Base-by-base conservation (phyloP, 1,284 basidiomycete species). In the Leccinum subspadiceum region DNA sequence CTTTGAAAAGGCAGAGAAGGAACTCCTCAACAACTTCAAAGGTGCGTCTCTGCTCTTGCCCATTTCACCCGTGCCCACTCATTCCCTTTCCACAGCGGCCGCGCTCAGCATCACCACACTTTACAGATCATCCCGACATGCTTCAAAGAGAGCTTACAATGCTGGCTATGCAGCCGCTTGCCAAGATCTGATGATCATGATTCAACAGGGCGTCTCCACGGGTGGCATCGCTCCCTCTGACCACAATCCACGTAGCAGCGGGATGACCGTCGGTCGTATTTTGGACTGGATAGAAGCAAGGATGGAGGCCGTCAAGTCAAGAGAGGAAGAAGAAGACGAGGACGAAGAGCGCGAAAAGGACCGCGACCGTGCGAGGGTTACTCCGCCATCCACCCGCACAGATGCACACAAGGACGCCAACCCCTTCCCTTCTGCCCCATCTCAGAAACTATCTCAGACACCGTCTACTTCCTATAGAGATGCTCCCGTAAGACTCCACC, bases 31-130 rank as follows among this genome's bases (percentile, higher is more conserved):
- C 70, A 87, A 90, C 66, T 92, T 92, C 71, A 86, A 86, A 83
- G 87, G 89, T 89, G 7, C 31, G 41, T 61, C 49, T 44, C 57
- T 9, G 46, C 13, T 17, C 17, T 1, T 37, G 7, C 41, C 8
- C 13, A 12, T 48, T 6, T 35, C 9, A 20, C 41, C 41, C 5
- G 17, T 20, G 54, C 64, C 59, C 55, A 56, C 62, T 68, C 61
- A 69, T 62, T 62, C 55, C 59, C 49, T 46, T 60, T 61, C 52
- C 59, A 57, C 68, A 92, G 89, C 87, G 61, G 89, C 90, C 64
- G 90, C 90, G 0, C 77, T 90, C 54, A 90, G 87, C 72, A 88
- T 92, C 61, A 91, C 90, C n/a, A 90, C 86, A 0, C 81, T 92
- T 31, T 92, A 90, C 71, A 84, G 87, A 62, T 89, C 89, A 1